Percentiles rank a stretch among this genome's conserved stretches.
Evolutionary conservation across 192 early-diverging fungal genomes (phyloP).

Genomic region (Rhizophagus clarus): DNA sequence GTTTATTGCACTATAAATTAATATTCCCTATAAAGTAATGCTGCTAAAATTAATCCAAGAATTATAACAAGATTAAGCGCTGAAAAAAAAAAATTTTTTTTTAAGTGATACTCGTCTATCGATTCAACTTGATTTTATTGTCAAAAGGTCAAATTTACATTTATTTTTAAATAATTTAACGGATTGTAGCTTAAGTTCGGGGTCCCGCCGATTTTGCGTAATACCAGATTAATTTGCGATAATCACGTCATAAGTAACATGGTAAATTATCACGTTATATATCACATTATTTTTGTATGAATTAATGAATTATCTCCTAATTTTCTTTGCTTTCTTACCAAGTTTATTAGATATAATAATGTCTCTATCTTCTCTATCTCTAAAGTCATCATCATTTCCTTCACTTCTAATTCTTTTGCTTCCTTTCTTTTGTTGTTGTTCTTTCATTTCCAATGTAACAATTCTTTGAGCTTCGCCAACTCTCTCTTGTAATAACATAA

Average conservation of each 20-base stretch:
- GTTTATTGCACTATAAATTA: background rate
- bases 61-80: too few relatives aligned
- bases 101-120: background rate
- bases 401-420: conserved; percentile 37
- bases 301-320: background rate
- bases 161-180: too few relatives aligned
- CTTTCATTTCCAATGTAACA: conserved; percentile 85
- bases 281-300: background rate
- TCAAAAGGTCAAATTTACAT: too few relatives aligned
- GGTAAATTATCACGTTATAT: background rate
- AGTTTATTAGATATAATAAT: conserved; percentile 6
- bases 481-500: conserved; percentile 91
- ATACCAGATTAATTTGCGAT: background rate
- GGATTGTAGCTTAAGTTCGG: too few relatives aligned
- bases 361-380: conserved; percentile 27
- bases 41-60: background rate
- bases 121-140: too few relatives aligned
- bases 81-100: background rate
- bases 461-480: conserved; percentile 88
- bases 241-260: background rate
- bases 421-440: conserved; percentile 60
- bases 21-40: background rate
- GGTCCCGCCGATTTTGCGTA: background rate
- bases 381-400: conserved; percentile 32
- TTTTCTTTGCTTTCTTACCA: conserved; percentile 7